Evolutionary conservation across 23 red algal genomes (phyloP), one percentile per base, ranked within the genome.

Genomic region (Chondrus crispus): DNA sequence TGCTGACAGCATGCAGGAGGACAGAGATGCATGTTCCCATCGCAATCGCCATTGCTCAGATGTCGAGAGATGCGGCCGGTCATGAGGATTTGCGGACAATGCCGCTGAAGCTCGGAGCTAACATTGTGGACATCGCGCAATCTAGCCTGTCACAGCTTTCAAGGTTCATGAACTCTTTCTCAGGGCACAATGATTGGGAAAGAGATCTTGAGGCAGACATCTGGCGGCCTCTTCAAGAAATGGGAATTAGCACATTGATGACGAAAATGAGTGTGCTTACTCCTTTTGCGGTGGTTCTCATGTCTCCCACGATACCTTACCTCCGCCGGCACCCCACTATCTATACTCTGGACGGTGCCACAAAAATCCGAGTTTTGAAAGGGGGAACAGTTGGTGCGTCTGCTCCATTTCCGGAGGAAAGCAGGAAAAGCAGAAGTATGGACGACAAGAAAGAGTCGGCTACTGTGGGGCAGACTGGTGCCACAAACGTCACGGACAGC

Each of bases 101-200:
- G 85, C 85, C 85, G 12, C 44, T 89, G 5, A 89, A 89, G 40
- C 85, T 89, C 32, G 72, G 85, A 5, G 85, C 85, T 11, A 89
- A 89, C 41, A 89, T 89, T 62, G 85, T 89, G 11, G 85, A 89
- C 46, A 73, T 37, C 36, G 85, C 85, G 36, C 64, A 69, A 77
- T 72, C 85, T 18, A 89, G 63, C 49, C 49, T 89, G 18, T 42
- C 58, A 24, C 85, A 89, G 72, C 85, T 89, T 20, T 89, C 60
- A 40, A 51, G 77, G 36, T 89, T 89, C 43, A 57, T 89, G 68
- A 45, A 89, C 38, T 89, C 42, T 30, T 51, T 42, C 14, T 42
- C 85, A 2, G 36, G 19, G 52, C 68, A 52, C 14, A 73, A 44
- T 19, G 18, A 66, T n/a, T 22, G 60, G 60, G 35, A 66, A 66